phyloP scores from a whole-genome alignment of 495 filamentous ascomycete genomes.

The Pseudotulostoma volvatum region DNA sequence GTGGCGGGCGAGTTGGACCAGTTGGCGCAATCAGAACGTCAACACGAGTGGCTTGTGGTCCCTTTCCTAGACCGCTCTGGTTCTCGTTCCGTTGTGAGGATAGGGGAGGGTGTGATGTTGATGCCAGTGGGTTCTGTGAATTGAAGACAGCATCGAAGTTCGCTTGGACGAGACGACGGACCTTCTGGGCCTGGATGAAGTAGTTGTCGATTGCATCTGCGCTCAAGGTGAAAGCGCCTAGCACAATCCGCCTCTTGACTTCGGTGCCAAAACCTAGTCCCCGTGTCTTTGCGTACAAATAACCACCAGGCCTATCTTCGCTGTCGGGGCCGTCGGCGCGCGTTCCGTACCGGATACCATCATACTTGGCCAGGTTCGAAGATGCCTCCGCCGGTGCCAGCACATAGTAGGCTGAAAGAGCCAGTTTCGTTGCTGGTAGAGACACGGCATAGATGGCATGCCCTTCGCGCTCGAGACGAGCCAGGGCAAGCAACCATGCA shows the following conservation, averaged over 20 bases:
- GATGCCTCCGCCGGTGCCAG: conserved; percentile 90
- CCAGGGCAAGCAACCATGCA: conserved; percentile 49
- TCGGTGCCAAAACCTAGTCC: conserved; percentile 64
- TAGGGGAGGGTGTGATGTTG: too few species aligned
- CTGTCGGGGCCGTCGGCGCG: conserved; percentile 21
- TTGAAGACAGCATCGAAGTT: conserved; percentile 75
- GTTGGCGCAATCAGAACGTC: conserved; percentile 85
- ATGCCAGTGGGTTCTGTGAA: conserved; percentile 44
- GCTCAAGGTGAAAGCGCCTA: conserved; percentile 82
- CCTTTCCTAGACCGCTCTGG: conserved; percentile 12
- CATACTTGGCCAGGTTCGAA: conserved; percentile 95
- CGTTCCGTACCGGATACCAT: conserved; percentile 78
- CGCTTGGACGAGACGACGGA: conserved; percentile 63
- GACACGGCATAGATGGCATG: conserved; percentile 59
- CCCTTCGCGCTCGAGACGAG: conserved; percentile 39
- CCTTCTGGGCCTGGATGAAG: conserved; percentile 82
- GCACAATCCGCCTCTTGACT: conserved; percentile 68
- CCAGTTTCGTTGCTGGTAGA: conserved; percentile 69
- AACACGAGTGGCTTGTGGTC: conserved; percentile 34
- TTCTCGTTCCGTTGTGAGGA: too few species aligned
- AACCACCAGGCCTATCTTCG: conserved; percentile 21
- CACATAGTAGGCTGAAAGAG: conserved; percentile 85
- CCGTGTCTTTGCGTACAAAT: conserved; percentile 62
- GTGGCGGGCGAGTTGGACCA: conserved; percentile 60
- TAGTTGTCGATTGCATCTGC: conserved; percentile 90